Conservation (phyloP, 495 filamentous ascomycete genomes). For the Acidiella bohemica region DNA sequence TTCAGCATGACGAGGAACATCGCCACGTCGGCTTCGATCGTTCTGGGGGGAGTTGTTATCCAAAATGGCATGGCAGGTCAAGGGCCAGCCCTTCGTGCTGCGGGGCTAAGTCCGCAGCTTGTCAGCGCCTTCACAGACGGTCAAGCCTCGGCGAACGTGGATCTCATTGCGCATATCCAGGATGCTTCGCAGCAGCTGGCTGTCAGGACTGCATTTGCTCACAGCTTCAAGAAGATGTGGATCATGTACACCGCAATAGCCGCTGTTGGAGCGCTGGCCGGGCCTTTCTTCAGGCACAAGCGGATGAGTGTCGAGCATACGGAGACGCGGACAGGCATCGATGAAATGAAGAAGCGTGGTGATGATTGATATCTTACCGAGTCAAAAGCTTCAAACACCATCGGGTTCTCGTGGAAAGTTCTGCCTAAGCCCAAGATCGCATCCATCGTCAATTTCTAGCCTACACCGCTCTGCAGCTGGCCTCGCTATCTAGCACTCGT, state of each 20-base stretch:
- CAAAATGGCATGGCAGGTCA: slow-evolving; percentile 44
- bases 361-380: too few species aligned
- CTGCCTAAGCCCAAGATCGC: too few species aligned
- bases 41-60: slow-evolving; percentile 30
- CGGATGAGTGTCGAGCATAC: slow-evolving; percentile 44
- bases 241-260: slow-evolving; percentile 45
- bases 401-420: too few species aligned
- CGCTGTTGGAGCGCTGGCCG: slow-evolving; percentile 37
- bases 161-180: slow-evolving; percentile 32
- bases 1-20: slow-evolving; percentile 24
- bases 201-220: slow-evolving; percentile 43
- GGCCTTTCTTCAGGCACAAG: slow-evolving; percentile 39
- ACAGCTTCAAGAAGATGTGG: slow-evolving; percentile 49
- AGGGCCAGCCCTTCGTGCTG: slow-evolving; percentile 28
- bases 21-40: slow-evolving; percentile 23
- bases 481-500: too few species aligned
- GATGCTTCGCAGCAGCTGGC: slow-evolving; percentile 34
- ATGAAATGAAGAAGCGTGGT: slow-evolving; percentile 20
- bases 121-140: slow-evolving; percentile 34
- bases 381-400: too few species aligned
- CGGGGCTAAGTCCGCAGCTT: slow-evolving; percentile 33
- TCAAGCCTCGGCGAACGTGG: slow-evolving; percentile 41
- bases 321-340: slow-evolving; percentile 44
- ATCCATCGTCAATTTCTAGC: too few species aligned
- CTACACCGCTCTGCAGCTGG: too few species aligned